These are phyloP conservation scores for Diaporthe citriasiana DNA, from an alignment of 2,329 filamentous ascomycete species.

Conservation along the genomic window DNA sequence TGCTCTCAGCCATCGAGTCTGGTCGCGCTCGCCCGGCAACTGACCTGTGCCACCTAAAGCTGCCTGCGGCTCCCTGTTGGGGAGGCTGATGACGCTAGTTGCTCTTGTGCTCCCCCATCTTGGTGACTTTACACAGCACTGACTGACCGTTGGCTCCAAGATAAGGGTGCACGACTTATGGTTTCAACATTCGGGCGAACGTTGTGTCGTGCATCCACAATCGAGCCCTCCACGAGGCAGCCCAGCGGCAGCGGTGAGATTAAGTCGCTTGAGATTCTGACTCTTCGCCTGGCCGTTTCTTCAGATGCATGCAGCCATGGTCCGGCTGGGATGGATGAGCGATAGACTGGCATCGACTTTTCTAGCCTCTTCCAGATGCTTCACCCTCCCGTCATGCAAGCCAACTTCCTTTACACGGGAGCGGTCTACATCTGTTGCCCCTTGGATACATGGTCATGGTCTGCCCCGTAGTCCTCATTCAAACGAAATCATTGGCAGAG, in stretches of 20 bases:
- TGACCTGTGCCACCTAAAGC: constrained; percentile 34
- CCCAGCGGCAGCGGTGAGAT: constrained; percentile 17
- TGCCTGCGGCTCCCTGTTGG: constrained; percentile 25
- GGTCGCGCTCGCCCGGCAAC: constrained; percentile 19
- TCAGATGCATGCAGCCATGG: constrained; percentile 3
- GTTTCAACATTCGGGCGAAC: not conserved
- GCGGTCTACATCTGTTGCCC: constrained; percentile 37
- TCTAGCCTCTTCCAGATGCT: constrained; percentile 8
- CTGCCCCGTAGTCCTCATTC: constrained; percentile 22
- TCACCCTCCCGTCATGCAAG: constrained; percentile 29
- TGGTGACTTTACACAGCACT: constrained; percentile 34
- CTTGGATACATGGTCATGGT: constrained; percentile 4
- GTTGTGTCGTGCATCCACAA: not conserved
- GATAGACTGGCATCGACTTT: not conserved
- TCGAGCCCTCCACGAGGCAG: not conserved
- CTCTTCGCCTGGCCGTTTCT: not conserved
- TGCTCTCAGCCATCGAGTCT: constrained; percentile 38
- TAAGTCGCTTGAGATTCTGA: not conserved
- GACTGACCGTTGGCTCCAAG: constrained; percentile 7
- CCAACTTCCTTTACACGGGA: constrained; percentile 16
- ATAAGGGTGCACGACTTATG: not conserved
- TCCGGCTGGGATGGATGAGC: not conserved
- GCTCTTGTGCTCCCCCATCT: not conserved
- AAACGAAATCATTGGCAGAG: constrained; percentile 32
- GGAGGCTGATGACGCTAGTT: constrained; percentile 33